Evolutionary conservation across 495 filamentous ascomycete species (phyloP).

Genomic region (Penicillium lagena): DNA sequence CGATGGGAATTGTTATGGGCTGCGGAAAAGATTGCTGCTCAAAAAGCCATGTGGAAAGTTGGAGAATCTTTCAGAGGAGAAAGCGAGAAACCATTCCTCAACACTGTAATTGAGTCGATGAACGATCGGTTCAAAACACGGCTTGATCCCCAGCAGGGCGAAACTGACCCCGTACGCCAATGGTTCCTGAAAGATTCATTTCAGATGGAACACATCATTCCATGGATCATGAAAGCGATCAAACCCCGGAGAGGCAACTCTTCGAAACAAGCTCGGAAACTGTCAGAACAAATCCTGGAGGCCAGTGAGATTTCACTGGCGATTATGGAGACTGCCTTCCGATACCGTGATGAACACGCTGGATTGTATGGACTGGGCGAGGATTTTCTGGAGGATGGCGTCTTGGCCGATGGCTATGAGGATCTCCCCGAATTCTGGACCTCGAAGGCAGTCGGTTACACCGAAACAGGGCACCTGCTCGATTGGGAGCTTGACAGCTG

Average conservation of each 20-base stretch:
- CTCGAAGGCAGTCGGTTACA: conserved; percentile 39
- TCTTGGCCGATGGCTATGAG: conserved; percentile 53
- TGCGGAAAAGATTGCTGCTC: conserved; percentile 84
- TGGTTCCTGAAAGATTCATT: conserved; percentile 78
- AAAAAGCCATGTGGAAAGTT: conserved; percentile 71
- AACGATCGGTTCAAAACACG: conserved; percentile 61
- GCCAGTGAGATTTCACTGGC: conserved; percentile 72
- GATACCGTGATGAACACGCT: conserved; percentile 63
- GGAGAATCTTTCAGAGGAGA: conserved; percentile 55
- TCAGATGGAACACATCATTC: conserved; percentile 65
- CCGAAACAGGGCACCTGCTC: conserved; percentile 44
- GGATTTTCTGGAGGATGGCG: conserved; percentile 60
- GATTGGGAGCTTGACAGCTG: conserved; percentile 39
- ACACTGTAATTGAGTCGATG: conserved; percentile 62
- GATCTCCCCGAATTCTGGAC: conserved; percentile 78
- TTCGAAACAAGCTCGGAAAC: conserved; percentile 23
- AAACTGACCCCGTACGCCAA: conserved; percentile 66
- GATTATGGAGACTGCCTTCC: conserved; percentile 64
- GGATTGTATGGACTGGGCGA: conserved; percentile 62
- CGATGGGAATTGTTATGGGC: conserved; percentile 82
- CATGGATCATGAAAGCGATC: conserved; percentile 68
- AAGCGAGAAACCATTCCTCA: conserved; percentile 48
- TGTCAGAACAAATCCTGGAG: conserved; percentile 58
- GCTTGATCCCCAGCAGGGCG: conserved; percentile 45
- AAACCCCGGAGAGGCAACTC: conserved; percentile 45